Conservation (phyloP, 2,329 filamentous ascomycete genomes). For the Orbilia blumenaviensis region DNA sequence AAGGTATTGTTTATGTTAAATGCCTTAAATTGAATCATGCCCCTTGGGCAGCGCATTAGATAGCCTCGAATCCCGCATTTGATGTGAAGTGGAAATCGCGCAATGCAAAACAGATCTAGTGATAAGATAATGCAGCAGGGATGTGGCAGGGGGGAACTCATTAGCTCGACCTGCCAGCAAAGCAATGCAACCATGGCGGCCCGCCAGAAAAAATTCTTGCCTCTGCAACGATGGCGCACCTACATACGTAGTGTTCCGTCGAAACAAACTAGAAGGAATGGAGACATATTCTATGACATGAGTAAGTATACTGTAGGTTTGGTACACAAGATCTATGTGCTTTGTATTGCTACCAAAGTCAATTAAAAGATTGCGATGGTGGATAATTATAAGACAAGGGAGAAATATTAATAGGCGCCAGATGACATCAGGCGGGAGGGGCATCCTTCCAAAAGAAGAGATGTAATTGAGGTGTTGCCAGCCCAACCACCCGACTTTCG, state of each 20-base stretch:
- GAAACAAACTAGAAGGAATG: background rate
- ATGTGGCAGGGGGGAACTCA: conserved; percentile 6
- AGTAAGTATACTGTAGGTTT: background rate
- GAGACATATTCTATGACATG: background rate
- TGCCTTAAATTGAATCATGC: too few relatives aligned
- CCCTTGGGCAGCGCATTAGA: too few relatives aligned
- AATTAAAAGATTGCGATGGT: background rate
- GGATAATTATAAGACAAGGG: background rate
- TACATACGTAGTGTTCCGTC: too few relatives aligned
- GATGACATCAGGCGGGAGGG: conserved; percentile 3
- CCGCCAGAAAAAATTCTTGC: background rate
- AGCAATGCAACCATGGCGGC: conserved; percentile 20
- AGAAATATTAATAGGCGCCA: conserved; percentile 1
- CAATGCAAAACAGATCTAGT: conserved; percentile 12
- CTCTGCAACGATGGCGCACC: background rate
- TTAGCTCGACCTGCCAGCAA: conserved; percentile 6
- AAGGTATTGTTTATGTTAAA: too few relatives aligned
- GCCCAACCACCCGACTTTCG: conserved; percentile 45
- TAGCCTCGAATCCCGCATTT: too few relatives aligned
- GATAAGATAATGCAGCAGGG: conserved; percentile 19
- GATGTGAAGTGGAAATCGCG: background rate
- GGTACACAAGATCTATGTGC: background rate
- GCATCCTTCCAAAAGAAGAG: conserved; percentile 20
- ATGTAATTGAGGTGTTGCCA: conserved; percentile 45
- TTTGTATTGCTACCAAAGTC: background rate